These are phyloP conservation scores for Deakozyma indianensis DNA, from an alignment of 805 yeast genomes.

Conservation along the genomic window DNA sequence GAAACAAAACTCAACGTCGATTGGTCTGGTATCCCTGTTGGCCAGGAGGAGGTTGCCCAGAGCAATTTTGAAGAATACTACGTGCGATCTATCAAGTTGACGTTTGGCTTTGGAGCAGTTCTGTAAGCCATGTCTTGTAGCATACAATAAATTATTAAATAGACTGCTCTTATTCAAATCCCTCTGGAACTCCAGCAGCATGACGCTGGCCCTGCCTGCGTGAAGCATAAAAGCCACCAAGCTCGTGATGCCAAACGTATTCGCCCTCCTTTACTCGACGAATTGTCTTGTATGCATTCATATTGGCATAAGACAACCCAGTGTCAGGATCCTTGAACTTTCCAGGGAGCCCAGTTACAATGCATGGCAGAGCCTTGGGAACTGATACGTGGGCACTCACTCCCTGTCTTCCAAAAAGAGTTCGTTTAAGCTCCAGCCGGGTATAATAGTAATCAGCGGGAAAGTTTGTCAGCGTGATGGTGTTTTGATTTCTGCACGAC, in stretches of 20 bases:
- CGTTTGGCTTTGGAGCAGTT: constrained; percentile 78
- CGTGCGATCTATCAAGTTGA: constrained; percentile 72
- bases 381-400: constrained; percentile 17
- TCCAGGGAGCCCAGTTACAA: constrained; percentile 64
- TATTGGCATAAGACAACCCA: constrained; percentile 75
- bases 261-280: constrained; percentile 33
- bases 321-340: constrained; percentile 77
- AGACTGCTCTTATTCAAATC: constrained; percentile 32
- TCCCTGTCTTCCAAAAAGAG: constrained; percentile 48
- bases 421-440: constrained; percentile 15
- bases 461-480: constrained; percentile 39
- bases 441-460: constrained; percentile 13
- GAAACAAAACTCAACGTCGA: constrained; percentile 70
- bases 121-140: not conserved
- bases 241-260: constrained; percentile 35
- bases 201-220: constrained; percentile 30
- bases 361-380: constrained; percentile 43
- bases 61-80: constrained; percentile 82
- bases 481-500: constrained; percentile 34
- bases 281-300: constrained; percentile 63
- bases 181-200: constrained; percentile 82
- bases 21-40: constrained; percentile 85
- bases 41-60: constrained; percentile 81
- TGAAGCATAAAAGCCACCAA: constrained; percentile 33
- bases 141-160: constrained; percentile 4